A percentile compares a stretch with the other conserved stretches of the same genome.
Conservation (phyloP, 768 basidiomycete species). For the Kwoniella europaea region DNA sequence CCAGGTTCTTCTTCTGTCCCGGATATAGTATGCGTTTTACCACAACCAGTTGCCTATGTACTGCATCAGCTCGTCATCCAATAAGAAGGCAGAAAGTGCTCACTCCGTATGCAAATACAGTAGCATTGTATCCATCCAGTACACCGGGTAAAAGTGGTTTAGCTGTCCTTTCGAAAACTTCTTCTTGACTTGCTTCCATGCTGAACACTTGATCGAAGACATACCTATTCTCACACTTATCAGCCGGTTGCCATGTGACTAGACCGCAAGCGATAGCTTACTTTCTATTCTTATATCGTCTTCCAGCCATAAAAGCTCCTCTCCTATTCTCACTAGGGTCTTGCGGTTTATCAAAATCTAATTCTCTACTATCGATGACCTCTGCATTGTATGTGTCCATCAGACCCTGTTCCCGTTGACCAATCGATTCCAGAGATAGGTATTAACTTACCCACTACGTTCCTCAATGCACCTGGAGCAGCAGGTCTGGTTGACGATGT, state of each 20-base stretch:
- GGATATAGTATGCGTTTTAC: slow-evolving; percentile 98
- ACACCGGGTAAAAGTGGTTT: slow-evolving; percentile 77
- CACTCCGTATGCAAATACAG: slow-evolving; percentile 98
- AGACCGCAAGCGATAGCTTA: slow-evolving; percentile 19
- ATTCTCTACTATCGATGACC: slow-evolving; percentile 88
- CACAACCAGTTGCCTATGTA: slow-evolving; percentile 96
- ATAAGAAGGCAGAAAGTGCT: slow-evolving; percentile 48
- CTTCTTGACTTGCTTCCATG: slow-evolving; percentile 77
- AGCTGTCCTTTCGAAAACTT: slow-evolving; percentile 84
- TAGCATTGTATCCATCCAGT: slow-evolving; percentile 93
- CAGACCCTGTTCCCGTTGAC: too few relatives aligned
- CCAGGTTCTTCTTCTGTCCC: slow-evolving; percentile 86
- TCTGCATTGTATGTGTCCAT: slow-evolving; percentile 59
- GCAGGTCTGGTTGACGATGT: slow-evolving; percentile 35
- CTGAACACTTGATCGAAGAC: slow-evolving; percentile 95
- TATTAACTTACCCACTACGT: slow-evolving; percentile 53
- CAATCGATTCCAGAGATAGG: slow-evolving; percentile 60
- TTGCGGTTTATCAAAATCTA: slow-evolving; percentile 95
- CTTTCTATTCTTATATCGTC: slow-evolving; percentile 92
- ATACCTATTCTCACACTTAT: slow-evolving; percentile 61
- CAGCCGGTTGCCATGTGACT: background rate
- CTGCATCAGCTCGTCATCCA: slow-evolving; percentile 11
- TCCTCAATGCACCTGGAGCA: slow-evolving; percentile 42
- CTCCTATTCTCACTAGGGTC: slow-evolving; percentile 62
- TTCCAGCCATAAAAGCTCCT: slow-evolving; percentile 62